Percentiles rank a stretch among this genome's conserved stretches.
Conservation (phyloP, 1,284 basidiomycete species). For the Hemileia vastatrix region DNA sequence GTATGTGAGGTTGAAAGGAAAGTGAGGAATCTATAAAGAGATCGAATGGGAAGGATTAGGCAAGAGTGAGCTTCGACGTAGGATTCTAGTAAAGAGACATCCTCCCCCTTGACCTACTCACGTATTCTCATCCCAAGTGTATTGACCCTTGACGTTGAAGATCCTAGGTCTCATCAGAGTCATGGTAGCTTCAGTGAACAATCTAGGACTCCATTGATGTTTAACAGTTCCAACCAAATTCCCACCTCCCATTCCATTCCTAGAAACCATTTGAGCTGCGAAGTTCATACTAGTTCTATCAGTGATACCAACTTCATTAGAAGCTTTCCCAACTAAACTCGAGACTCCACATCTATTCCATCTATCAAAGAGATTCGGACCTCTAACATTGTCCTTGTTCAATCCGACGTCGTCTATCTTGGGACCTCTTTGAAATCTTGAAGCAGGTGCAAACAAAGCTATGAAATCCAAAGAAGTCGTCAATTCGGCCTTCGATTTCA, state of each 20-base stretch:
- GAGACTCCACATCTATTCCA: neutral
- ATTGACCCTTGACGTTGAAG: conserved; percentile 46
- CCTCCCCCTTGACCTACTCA: conserved; percentile 36
- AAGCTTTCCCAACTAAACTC: neutral
- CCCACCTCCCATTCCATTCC: conserved; percentile 47
- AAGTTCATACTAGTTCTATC: conserved; percentile 40
- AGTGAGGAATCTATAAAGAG: conserved; percentile 39
- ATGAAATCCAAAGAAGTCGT: conserved; percentile 37
- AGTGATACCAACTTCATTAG: conserved; percentile 26
- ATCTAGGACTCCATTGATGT: conserved; percentile 56
- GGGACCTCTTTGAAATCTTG: neutral
- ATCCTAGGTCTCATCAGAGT: conserved; percentile 48
- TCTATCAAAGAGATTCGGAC: neutral
- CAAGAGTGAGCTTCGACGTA: neutral
- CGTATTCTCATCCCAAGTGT: conserved; percentile 47
- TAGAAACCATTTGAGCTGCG: conserved; percentile 46
- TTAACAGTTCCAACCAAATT: conserved; percentile 55
- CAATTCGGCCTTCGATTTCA: conserved; percentile 52
- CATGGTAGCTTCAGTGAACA: conserved; percentile 50
- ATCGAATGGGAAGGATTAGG: neutral
- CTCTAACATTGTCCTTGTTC: neutral
- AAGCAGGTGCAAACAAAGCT: conserved; percentile 34
- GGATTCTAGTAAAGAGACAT: neutral
- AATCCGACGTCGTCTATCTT: neutral
- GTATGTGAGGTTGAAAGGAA: conserved; percentile 37